Evolutionary conservation across 1,139 yeast species (phyloP).

Genomic region (Tardiomyces digboiensis): DNA sequence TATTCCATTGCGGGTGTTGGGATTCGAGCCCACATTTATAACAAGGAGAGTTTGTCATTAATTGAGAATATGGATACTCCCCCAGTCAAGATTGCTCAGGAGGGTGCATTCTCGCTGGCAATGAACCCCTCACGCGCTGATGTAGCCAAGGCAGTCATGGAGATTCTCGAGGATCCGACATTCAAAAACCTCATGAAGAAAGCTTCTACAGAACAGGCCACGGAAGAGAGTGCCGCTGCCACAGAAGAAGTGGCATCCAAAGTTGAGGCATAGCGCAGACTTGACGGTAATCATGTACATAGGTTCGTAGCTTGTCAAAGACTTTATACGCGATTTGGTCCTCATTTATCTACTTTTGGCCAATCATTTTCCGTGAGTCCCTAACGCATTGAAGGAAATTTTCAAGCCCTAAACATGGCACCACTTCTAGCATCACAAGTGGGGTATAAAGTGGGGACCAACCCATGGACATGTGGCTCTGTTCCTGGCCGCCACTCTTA

Average conservation of each 20-base stretch:
- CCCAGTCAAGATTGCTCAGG: constrained; percentile 10
- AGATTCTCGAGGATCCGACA: constrained; percentile 55
- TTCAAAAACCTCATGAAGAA: constrained; percentile 25
- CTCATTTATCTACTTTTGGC: no score
- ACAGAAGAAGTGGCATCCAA: neutral
- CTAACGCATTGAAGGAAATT: no score
- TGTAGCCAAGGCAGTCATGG: constrained; percentile 63
- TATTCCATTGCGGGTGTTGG: constrained; percentile 78
- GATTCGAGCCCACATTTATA: constrained; percentile 61
- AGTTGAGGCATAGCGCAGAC: no score
- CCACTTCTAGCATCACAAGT: no score
- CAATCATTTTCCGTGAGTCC: no score
- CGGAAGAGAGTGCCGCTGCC: neutral
- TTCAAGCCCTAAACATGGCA: no score
- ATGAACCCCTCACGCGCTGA: constrained; percentile 38
- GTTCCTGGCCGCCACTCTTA: no score
- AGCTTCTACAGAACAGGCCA: neutral
- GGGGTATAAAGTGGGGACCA: no score
- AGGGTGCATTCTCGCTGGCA: constrained; percentile 14
- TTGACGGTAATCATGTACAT: no score
- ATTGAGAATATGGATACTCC: constrained; percentile 27
- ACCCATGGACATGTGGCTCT: no score
- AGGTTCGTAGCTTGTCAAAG: no score
- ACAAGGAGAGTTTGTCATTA: constrained; percentile 45
- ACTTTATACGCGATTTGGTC: no score